phyloP scores from a whole-genome alignment of 1,139 yeast genomes.

The Geotrichum candidum region DNA sequence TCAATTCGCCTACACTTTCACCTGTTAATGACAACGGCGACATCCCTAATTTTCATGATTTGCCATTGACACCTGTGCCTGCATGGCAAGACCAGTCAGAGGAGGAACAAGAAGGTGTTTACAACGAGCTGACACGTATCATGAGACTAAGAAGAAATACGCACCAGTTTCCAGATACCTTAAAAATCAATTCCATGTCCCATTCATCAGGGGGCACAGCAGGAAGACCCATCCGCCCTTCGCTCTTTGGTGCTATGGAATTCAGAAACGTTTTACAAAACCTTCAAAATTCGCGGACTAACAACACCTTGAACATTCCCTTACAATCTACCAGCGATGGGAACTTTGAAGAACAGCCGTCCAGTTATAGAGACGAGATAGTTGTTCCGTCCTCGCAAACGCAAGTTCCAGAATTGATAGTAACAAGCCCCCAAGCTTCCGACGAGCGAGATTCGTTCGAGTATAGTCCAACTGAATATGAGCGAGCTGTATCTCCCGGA shows the following conservation, averaged over 20 bases:
- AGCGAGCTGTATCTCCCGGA: conserved; percentile 9
- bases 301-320: conserved; percentile 12
- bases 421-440: conserved; percentile 15
- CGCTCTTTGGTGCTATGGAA: conserved; percentile 42
- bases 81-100: conserved; percentile 20
- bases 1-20: conserved; percentile 7
- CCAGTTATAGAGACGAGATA: not conserved
- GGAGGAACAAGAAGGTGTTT: conserved; percentile 25
- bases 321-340: conserved; percentile 2
- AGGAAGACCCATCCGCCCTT: conserved; percentile 37
- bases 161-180: conserved; percentile 4
- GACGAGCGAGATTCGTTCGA: conserved; percentile 3
- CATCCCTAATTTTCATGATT: not conserved
- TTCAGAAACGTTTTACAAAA: conserved; percentile 31
- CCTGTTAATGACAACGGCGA: not conserved
- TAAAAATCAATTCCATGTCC: conserved; percentile 2
- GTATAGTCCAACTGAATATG: conserved; percentile 12
- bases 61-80: conserved; percentile 5
- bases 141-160: conserved; percentile 27
- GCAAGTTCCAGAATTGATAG: conserved; percentile 18
- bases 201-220: conserved; percentile 10
- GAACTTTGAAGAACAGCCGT: not conserved
- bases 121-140: conserved; percentile 27
- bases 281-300: conserved; percentile 18
- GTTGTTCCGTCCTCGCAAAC: not conserved